Evolutionary conservation across 192 early-diverging fungal genomes (phyloP).

Genomic region (Podila minutissima): DNA sequence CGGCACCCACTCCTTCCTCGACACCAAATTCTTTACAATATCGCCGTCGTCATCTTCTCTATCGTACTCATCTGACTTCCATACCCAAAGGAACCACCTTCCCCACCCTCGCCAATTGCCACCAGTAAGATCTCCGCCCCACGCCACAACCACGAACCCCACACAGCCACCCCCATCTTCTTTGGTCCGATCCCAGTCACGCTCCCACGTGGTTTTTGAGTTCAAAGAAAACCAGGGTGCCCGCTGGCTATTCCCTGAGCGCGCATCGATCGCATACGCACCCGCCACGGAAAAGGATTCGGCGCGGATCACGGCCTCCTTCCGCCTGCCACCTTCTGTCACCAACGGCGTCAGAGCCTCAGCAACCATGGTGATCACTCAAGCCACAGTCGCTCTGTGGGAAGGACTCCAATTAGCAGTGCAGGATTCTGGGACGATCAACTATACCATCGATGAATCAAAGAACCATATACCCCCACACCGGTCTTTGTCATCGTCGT

Average conservation of each 20-base stretch:
- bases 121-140: background rate
- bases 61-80: background rate
- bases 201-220: slow-evolving; percentile 54
- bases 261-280: slow-evolving; percentile 51
- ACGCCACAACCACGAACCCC: background rate
- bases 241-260: slow-evolving; percentile 55
- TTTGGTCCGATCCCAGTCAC: background rate
- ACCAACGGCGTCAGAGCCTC: background rate
- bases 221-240: slow-evolving; percentile 61
- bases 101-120: background rate
- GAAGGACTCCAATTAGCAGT: slow-evolving; percentile 34
- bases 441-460: background rate
- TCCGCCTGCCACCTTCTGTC: slow-evolving; percentile 11
- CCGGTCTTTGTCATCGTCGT: background rate
- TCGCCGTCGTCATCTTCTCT: background rate
- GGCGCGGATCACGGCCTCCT: slow-evolving; percentile 27
- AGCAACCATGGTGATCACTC: slow-evolving; percentile 18
- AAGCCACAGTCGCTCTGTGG: slow-evolving; percentile 20
- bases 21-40: slow-evolving; percentile 48
- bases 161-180: slow-evolving; percentile 1
- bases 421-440: slow-evolving; percentile 7
- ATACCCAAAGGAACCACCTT: background rate
- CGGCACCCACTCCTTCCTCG: slow-evolving; percentile 56
- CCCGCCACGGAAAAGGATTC: slow-evolving; percentile 24
- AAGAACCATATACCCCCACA: slow-evolving; percentile 1